Base-by-base conservation (phyloP, 2,329 filamentous ascomycete genomes). In the Fonsecaea erecta region DNA sequence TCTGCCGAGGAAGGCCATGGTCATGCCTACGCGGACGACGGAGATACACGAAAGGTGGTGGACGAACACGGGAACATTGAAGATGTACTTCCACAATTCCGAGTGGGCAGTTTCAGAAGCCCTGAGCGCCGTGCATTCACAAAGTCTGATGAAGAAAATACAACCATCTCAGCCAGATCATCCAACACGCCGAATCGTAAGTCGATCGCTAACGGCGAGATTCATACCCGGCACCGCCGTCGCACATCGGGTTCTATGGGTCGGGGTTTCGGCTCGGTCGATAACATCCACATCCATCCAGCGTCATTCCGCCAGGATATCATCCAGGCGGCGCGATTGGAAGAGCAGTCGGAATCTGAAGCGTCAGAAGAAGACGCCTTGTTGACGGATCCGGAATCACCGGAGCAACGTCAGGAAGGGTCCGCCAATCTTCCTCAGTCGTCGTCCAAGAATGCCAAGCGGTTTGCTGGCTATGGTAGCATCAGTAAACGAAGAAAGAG, bases 301-400 rank as follows among this genome's bases (percentile, higher is more conserved):
- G 90, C 92, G 26, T 94, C 90, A 68, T 93, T 98, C 82, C 85
- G 95, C 70, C 91, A 96, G 76, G 92, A 94, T 62, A 97, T 99
- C 71, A 96, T 98, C 70, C 89, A 89, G 40, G 92, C 91, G n/a
- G 89, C 88, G 65, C 85, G 86, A 57, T 81, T 88, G 52, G 86
- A 86, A 43, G 80, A 83, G 3, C 84, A 82, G 4, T 77, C 81
- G 18, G 66, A 68, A n/a, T 78, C 82, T 1, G 84, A 84, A 16
- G 83, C 86, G 2, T 84, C 85, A 26, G 70, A 68, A 24, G 72
- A 72, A 56, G 68, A 70, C 32, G 69, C 70, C 72, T 65, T 69
- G 62, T 62, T 77, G 70, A 71, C 73, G 24, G 72, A 77, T 63
- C 69, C 71, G 28, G 74, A 75, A 8, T 57, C 55, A 6, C 74